Evolutionary conservation across 352 stramenopile species (phyloP), one percentile per base, ranked within the genome.

Genomic region (Phytophthora crassamura): DNA sequence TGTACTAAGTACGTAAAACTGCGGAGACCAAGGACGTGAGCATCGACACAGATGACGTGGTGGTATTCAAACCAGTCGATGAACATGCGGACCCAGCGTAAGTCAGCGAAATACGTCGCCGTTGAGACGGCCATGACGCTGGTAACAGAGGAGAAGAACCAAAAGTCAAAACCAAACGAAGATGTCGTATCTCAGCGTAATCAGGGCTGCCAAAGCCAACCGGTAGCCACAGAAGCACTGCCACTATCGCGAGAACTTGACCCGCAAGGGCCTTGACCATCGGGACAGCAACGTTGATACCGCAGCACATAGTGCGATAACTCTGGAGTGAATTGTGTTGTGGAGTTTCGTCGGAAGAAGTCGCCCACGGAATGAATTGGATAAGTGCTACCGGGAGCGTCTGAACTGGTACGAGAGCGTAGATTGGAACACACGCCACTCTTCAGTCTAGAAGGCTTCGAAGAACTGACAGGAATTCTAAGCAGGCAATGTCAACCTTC

Each of bases 141-240:
- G 14, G 68, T 67, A 9, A 77, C 65, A 22, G 59, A 51, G 38
- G 64, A 59, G 38, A 79, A 81, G 49, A 78, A 82, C 72, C 66
- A 81, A 39, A 82, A 77, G 25, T 84, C 73, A 42, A 81, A 84
- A 82, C 45, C 3, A 78, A 11, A 22, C 66, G 54, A 8, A 80
- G 8, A 84, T 65, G 22, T 80, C 73, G 49, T 70, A 84, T 22
- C 75, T 54, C 28, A 84, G 28, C 1, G 59, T 74, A 2, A 48
- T 55, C 6, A 81, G n/a, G 16, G 46, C 69, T 78, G 3, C 60
- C 73, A 4, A 78, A 43, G 5, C 56, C 59, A n/a, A 78, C 22
- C 1, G 69, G 69, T 2, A 80, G 33, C 32, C 69, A 65, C 0
- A 81, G 30, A 1, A 76, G 8, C 20, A 56, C 55, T 0, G 56